Evolutionary conservation across 208 protist species (phyloP), one percentile per base, ranked within the genome.

Genomic region (Hexamita inflata): DNA sequence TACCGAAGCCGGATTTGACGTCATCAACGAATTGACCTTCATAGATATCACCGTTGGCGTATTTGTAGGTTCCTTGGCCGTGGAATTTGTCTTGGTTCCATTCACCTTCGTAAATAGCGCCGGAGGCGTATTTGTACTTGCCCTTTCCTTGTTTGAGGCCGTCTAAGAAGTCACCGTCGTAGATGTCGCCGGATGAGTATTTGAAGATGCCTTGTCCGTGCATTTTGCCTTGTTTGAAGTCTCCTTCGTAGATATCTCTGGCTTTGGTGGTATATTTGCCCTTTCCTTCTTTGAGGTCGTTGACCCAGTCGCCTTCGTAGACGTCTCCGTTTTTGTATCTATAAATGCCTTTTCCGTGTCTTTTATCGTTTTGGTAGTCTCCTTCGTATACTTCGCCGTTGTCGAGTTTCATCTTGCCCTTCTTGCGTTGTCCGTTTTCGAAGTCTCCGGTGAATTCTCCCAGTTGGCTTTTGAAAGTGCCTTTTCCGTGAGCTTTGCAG

Each of bases 181-280:
- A 80, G 32, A 49, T 42, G 38, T 76, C 70, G 2, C 7, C 1
- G 34, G 80, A 79, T 32, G 77, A 75, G 49, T 75, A 80, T n/a
- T 19, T 79, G 66, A 74, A 77, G n/a, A 39, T 66, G 24, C 81
- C 81, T 15, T 75, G 9, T 9, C 81, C 81, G n/a, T 78, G 53
- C 26, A 77, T 41, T 35, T 79, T 67, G 1, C 41, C 57, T 26
- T 68, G 19, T 38, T 62, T 67, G 76, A 74, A 83, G 19, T 78
- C 35, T 26, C 81, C 81, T n/a, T 77, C 65, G 60, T 83, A 83
- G n/a, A 77, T 57, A 35, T 79, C 58, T 39, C 80, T 75, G 11
- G 78, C 82, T 0, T 42, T 76, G 62, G 84, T 84, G 32, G 45
- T 77, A 59, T 84, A 75, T n/a, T 34, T 79, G 13, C 68, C 68